Percentiles rank a stretch among this genome's conserved stretches.
phyloP scores from a whole-genome alignment of 305 asterid species.

The Fraxinus xanthoxyloides region DNA sequence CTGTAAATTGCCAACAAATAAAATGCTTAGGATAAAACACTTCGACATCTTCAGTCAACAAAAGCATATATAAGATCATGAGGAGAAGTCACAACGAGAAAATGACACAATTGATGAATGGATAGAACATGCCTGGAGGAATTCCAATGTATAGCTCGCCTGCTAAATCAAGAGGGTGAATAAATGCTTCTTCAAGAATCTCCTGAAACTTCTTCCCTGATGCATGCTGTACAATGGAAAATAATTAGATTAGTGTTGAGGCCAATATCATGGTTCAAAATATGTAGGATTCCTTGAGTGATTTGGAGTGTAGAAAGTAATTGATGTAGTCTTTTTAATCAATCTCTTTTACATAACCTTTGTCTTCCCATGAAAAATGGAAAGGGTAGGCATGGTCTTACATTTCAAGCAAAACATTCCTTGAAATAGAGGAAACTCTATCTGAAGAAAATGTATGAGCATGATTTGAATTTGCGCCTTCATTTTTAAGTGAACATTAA shows the following conservation, averaged over 20 bases:
- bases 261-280: conserved; percentile 10
- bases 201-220: conserved; percentile 85
- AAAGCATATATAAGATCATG: conserved; percentile 7
- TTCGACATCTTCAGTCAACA: conserved; percentile 4
- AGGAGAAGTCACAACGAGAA: not conserved
- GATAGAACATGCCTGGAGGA: conserved; percentile 78
- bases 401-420: conserved; percentile 4
- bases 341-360: not conserved
- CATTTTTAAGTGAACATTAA: not conserved
- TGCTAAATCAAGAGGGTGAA: conserved; percentile 71
- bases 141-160: conserved; percentile 97
- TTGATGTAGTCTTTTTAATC: not conserved
- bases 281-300: not conserved
- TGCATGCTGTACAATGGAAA: conserved; percentile 54
- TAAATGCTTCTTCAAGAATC: conserved; percentile 78
- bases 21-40: not conserved
- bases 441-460: not conserved
- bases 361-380: not conserved
- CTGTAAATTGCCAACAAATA: conserved; percentile 3
- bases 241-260: conserved; percentile 12
- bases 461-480: conserved; percentile 1
- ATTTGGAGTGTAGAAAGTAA: not conserved
- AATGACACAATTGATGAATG: conserved; percentile 14
- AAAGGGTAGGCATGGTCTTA: not conserved
- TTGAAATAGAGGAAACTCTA: not conserved